Conservation (phyloP, 2,329 filamentous ascomycete species). For the Epichloe glyceriae region DNA sequence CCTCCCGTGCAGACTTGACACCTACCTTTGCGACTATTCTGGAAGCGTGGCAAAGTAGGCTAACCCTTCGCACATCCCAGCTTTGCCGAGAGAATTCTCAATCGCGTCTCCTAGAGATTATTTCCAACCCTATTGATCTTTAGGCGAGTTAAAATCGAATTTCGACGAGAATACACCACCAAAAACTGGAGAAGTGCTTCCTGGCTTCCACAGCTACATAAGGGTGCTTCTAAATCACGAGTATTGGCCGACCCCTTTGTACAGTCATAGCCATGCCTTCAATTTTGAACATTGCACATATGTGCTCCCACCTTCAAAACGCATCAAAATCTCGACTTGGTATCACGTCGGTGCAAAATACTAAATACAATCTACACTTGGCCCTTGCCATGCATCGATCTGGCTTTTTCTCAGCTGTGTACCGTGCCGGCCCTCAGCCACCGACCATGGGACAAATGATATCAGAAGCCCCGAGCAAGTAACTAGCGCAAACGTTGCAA, state of each 20-base stretch:
- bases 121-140: too few relatives aligned
- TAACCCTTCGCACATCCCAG: too few relatives aligned
- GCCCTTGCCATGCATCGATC: slow-evolving; percentile 67
- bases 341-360: slow-evolving; percentile 70
- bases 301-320: slow-evolving; percentile 88
- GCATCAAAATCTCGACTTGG: slow-evolving; percentile 71
- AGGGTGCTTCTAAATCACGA: not conserved
- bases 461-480: slow-evolving; percentile 39
- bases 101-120: too few relatives aligned
- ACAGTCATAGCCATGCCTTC: slow-evolving; percentile 22
- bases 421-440: slow-evolving; percentile 50
- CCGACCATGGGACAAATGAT: slow-evolving; percentile 34
- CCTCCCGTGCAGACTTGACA: too few relatives aligned
- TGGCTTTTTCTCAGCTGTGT: slow-evolving; percentile 70
- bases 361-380: slow-evolving; percentile 66
- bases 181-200: too few relatives aligned
- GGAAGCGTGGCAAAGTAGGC: too few relatives aligned
- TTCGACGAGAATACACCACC: too few relatives aligned
- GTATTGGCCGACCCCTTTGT: not conserved
- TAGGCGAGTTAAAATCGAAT: too few relatives aligned
- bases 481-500: slow-evolving; percentile 58
- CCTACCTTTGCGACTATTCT: too few relatives aligned
- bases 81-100: too few relatives aligned
- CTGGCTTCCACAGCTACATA: too few relatives aligned
- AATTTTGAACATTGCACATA: slow-evolving; percentile 60